A percentile compares a stretch with the other conserved stretches of the same genome.
Conservation (phyloP, 2,329 filamentous ascomycete genomes). For the Falciphora oryzae region DNA sequence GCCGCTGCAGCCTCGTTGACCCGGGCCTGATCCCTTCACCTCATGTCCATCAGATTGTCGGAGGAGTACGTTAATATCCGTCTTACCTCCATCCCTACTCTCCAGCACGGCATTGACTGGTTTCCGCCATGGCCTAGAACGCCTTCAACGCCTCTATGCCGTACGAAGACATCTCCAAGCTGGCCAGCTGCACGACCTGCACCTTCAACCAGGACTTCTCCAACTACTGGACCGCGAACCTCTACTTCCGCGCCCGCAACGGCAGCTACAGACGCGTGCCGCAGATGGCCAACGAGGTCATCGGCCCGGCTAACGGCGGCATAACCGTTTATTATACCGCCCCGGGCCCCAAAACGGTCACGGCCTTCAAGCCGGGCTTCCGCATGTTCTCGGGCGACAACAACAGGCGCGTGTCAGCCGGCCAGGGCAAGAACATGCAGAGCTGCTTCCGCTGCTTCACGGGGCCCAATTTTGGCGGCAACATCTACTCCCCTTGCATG, state of each 20-base stretch:
- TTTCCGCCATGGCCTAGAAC: conserved; percentile 11
- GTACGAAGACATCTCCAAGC: conserved; percentile 18
- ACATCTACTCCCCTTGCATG: conserved; percentile 30
- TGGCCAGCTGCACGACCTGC: conserved; percentile 21
- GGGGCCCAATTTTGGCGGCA: conserved; percentile 32
- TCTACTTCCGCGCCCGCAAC: conserved; percentile 22
- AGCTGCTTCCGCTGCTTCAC: conserved; percentile 35
- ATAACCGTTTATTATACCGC: conserved; percentile 35
- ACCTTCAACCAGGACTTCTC: conserved; percentile 28
- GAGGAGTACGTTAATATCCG: neutral
- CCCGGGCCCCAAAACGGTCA: conserved; percentile 25
- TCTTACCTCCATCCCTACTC: neutral
- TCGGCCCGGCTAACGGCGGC: conserved; percentile 26
- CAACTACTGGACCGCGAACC: conserved; percentile 29
- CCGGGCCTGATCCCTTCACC: neutral
- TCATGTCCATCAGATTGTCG: conserved; percentile 5
- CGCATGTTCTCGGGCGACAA: conserved; percentile 35
- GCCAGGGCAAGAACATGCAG: conserved; percentile 22
- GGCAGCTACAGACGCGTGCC: conserved; percentile 29
- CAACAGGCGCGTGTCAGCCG: conserved; percentile 21
- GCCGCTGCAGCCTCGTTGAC: neutral
- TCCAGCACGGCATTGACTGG: neutral
- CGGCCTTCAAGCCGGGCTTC: conserved; percentile 35
- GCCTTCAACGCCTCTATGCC: conserved; percentile 23
- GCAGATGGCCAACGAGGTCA: conserved; percentile 27